Evolutionary conservation across 345 rosid genomes (phyloP), one percentile per base, ranked within the genome.

Genomic region (Populus alba): DNA sequence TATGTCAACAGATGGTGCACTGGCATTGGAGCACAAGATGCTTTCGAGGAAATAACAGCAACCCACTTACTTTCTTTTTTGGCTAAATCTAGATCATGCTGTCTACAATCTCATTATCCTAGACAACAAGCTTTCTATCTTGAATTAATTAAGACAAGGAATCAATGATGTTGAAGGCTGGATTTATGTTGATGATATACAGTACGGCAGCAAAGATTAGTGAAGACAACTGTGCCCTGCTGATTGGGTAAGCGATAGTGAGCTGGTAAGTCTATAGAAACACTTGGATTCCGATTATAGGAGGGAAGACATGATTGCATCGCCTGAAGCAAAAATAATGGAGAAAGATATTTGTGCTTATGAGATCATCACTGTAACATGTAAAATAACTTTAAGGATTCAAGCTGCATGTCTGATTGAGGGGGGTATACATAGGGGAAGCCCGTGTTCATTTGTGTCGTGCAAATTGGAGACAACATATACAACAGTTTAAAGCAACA

Each of bases 21-120:
- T 47, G 20, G 35, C 37, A 86, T 77, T 83, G 83, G 84, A 45
- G 17, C n/a, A 12, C 11, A 66, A 68, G 85, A 83, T 79, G 11
- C 75, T 89, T 81, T 86, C 90, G 51, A 76, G 68, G 74, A 75
- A 79, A 83, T 83, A 81, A 81, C 86, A 81, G 81, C 77, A 39
- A 83, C 86, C 86, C 90, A 86, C 88, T 73, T 69, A 38, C 76
- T 72, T n/a, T 68, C 6, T 15, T 49, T 79, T 77, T 25, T 16
- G 73, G 67, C 78, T 71, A 51, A 66, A 69, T 57, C 71, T 43
- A 35, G 9, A 71, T 59, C 67, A n/a, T 70, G 61, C 25, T 55
- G 61, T 55, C 61, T 20, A 20, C 8, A 20, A 55, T 20, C 25
- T 55, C 25, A 55, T 55, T 55, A 22, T 55, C 61, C 4, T 55